Base-by-base conservation (phyloP, 176 grass and related monocot genomes). In the Pontederia crassipes region DNA sequence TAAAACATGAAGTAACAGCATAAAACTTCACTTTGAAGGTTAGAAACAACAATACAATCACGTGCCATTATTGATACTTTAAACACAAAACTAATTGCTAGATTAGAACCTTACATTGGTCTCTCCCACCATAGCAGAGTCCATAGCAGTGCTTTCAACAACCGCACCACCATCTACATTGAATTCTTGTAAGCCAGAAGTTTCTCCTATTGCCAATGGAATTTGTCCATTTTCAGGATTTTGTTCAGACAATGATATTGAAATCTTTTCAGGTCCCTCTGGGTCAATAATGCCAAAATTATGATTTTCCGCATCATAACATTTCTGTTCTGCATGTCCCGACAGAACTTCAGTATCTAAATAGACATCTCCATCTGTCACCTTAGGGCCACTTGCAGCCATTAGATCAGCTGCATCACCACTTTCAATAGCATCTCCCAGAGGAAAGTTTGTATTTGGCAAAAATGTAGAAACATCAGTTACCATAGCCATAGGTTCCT, bases 181-280 rank as follows among this genome's bases (percentile, higher is more conserved):
- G 46, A 78, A 79, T 77, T 90, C 91, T 66, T 95, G 86, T 51
- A 85, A 78, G 15, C 72, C 75, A 76, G 94, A 86, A 76, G 76
- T 98, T 66, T 98, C 88, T 78, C 88, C 85, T 54, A 89, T 73
- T 11, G 83, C 73, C 64, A 87, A 92, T 28, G 61, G 27, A 70
- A 59, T 71, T 80, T 88, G 87, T 51, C 74, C 80, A 59, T 79
- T 71, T 46, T 72, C 83, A 68, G 14, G 40, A 45, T 67, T 67
- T 32, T 68, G 32, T 57, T 86, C 52, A 60, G 50, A 72, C 64
- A 61, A 62, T 74, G 77, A 72, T 75, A 17, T 62, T 74, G 81
- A 52, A 49, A 32, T 61, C 45, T 54, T 61, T 68, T 72, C 77
- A 69, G 62, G 64, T 55, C 45, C 68, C 52, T 82, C 81, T n/a